These are phyloP conservation scores for Calonectria hongkongensis DNA, from an alignment of 2,329 filamentous ascomycete species.

Conservation along the genomic window DNA sequence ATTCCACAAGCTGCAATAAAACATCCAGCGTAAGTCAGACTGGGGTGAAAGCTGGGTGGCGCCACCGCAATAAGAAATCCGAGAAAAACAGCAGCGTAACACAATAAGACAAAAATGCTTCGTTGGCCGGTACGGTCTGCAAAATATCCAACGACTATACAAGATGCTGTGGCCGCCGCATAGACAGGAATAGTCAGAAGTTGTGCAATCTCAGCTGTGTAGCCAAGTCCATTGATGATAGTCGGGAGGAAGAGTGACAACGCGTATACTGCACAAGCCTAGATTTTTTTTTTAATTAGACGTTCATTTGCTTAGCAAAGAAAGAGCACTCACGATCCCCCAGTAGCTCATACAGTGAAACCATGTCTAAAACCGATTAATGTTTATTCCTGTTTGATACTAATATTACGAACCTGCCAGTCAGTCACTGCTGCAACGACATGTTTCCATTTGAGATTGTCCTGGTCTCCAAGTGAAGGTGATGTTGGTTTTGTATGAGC, in stretches of 20 bases:
- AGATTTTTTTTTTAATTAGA: neutral
- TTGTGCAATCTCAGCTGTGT: conserved; percentile 8
- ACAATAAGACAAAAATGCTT: conserved; percentile 5
- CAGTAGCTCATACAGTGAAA: conserved; percentile 18
- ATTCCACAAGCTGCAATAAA: conserved; percentile 18
- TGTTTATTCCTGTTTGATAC: neutral
- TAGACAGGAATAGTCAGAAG: conserved; percentile 12
- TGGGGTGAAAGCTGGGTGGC: neutral
- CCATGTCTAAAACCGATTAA: neutral
- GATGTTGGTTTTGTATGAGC: neutral
- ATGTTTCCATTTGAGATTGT: conserved; percentile 6
- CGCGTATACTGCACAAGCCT: conserved; percentile 15
- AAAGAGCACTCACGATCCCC: neutral
- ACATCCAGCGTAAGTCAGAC: conserved; percentile 3
- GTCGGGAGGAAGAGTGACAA: conserved; percentile 12
- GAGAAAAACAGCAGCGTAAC: neutral
- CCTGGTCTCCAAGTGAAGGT: neutral
- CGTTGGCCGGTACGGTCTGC: neutral
- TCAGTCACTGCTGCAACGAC: neutral
- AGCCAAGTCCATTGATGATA: conserved; percentile 10
- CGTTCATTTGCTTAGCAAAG: neutral
- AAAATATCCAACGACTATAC: conserved; percentile 4
- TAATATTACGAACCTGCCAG: conserved; percentile 3
- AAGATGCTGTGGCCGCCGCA: conserved; percentile 4
- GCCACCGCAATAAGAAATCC: conserved; percentile 16